Base-by-base conservation (phyloP, 2,329 filamentous ascomycete genomes). In the Cordyceps militaris region DNA sequence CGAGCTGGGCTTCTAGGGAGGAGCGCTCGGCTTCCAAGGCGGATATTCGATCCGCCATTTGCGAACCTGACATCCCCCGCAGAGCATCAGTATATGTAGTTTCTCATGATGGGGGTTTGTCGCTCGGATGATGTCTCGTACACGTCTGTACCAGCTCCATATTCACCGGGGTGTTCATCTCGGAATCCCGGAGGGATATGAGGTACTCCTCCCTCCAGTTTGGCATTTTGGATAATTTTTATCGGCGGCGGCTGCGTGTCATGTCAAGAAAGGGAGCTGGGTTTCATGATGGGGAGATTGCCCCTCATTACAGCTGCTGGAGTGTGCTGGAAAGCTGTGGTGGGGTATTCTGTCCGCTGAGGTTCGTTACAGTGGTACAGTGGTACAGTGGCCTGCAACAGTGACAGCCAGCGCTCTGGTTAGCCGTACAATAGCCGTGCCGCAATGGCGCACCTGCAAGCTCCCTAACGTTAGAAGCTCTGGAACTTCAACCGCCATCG, bases 181-280 rank as follows among this genome's bases (percentile, higher is more conserved):
- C 80, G 66, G 90, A 89, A 66, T 87, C 85, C 64, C 84, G 81
- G 63, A 97, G 79, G 63, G 87, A 87, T 61, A 83, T 78, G 61
- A 89, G 78, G 71, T 96, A 97, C 66, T 95, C 88, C 63, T 89
- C 85, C 67, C 86, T 82, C 89, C 92, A 95, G 76, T 82, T 83
- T 62, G 83, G 79, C 79, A 82, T 82, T 48, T 56, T 42, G 11
- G 21, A 11, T n/a, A 16, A 3, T 14, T 24, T 44, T 9, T 21
- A 14, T 21, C 13, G 14, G 13, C 32, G 30, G 14, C 30, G 8
- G 47, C 30, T 32, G 24, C 21, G 38, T 23, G 19, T 23, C 23
- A 19, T 38, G 47, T 16, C 7, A 38, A 38, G 24, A 9, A 30
- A n/a, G 11, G 9, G 14, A 28, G 24, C 11, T n/a, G 23, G 21